A percentile compares a stretch with the other conserved stretches of the same genome.
phyloP scores from a whole-genome alignment of 2,329 filamentous ascomycete genomes.

The Chaetomiaceae sp. region DNA sequence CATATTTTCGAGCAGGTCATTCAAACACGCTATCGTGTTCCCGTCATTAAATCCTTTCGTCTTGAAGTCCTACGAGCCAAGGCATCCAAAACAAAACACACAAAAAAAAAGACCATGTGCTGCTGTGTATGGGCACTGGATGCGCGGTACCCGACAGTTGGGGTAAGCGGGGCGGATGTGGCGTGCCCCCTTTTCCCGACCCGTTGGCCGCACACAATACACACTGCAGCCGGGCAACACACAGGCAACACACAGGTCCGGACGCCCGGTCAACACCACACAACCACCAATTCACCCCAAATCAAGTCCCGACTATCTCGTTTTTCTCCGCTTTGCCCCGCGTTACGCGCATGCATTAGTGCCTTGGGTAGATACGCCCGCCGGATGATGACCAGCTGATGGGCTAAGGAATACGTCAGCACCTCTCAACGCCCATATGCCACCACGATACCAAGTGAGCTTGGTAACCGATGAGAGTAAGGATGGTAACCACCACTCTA shows the following conservation, averaged over 20 bases:
- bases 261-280: conserved; percentile 5
- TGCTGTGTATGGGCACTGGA: no score
- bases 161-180: conserved; percentile 3
- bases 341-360: not conserved
- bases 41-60: not conserved
- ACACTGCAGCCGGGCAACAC: conserved; percentile 11
- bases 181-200: not conserved
- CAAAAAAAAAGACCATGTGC: no score
- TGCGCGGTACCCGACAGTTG: not conserved
- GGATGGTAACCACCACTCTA: no score
- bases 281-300: not conserved
- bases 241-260: not conserved
- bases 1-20: not conserved
- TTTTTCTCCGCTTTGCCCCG: not conserved
- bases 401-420: no score
- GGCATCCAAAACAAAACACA: not conserved
- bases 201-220: not conserved
- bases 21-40: no score
- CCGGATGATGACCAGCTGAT: no score
- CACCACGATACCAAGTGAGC: no score
- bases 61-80: not conserved
- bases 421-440: no score
- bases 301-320: not conserved
- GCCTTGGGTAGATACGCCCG: no score
- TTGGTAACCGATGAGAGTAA: no score